Conservation (phyloP, 176 grass and related monocot species). For the bread wheat (Triticum aestivum) region IWGSC_CS_RefSeq_v2.1 NC_057797.1:626221170-626221669, state of each 20-base stretch:
- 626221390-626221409: conserved; percentile 74
- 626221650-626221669: conserved; percentile 50
- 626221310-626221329: neutral
- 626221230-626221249: neutral
- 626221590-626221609: conserved; percentile 67
- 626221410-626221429: conserved; percentile 69
- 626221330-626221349: conserved; percentile 27
- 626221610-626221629: conserved; percentile 74
- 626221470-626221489: conserved; percentile 69
- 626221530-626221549: conserved; percentile 67
- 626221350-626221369: conserved; percentile 60
- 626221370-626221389: conserved; percentile 65
- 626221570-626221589: conserved; percentile 59
- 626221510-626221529: conserved; percentile 96
- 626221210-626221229: no score
- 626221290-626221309: neutral
- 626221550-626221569: conserved; percentile 52
- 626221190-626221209: no score
- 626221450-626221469: conserved; percentile 69
- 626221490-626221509: conserved; percentile 78
- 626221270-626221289: neutral
- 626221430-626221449: conserved; percentile 53
- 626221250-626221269: neutral
- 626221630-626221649: conserved; percentile 35
- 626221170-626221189: no score